Base-by-base conservation (phyloP, 208 protist species). In the Lotmaria passim region DNA sequence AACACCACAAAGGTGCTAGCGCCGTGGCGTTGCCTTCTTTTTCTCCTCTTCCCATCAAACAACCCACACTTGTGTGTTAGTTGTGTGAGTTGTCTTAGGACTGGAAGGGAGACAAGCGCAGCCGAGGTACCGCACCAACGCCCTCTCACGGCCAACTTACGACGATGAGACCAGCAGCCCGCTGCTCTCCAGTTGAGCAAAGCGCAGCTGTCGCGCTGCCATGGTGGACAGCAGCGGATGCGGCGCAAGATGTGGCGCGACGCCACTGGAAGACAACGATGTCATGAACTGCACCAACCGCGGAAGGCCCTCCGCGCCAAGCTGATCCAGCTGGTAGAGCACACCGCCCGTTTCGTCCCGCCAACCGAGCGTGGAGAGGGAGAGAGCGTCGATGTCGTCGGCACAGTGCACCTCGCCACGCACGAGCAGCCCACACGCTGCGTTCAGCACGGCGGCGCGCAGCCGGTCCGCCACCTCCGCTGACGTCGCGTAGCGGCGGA, bases 331-430 rank as follows among this genome's bases (percentile, higher is more conserved):
- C 30, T 83, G 62, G 38, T 62, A 74, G 6, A 95, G 71, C 19
- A 83, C 82, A 7, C 90, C 90, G 48, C 89, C 89, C 5, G 79
- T 86, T 55, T 70, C 81, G 48, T 85, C 76, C 21, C 68, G 44
- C 75, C 89, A 89, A 12, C 86, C 83, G 10, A 95, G 81, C 28
- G 83, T 84, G 26, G 79, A 79, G 31, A 90, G 73, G 6, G 83
- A 85, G 10, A 95, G 57, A 17, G 78, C 26, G 67, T 93, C 89
- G 5, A 87, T 59, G 44, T 92, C 90, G 7, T 53, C 74, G 11
- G 61, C 73, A n/a, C 51, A 68, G 14, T 64, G 74, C 34, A 95
- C 65, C 28, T 73, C 68, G 5, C 78, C 79, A 11, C 71, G 68
- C 21, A 75, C 58, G 0, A 95, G 76, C 43, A 95, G 43, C 38